phyloP scores from a whole-genome alignment of 345 rosid genomes.

The Limnanthes douglasii region DNA sequence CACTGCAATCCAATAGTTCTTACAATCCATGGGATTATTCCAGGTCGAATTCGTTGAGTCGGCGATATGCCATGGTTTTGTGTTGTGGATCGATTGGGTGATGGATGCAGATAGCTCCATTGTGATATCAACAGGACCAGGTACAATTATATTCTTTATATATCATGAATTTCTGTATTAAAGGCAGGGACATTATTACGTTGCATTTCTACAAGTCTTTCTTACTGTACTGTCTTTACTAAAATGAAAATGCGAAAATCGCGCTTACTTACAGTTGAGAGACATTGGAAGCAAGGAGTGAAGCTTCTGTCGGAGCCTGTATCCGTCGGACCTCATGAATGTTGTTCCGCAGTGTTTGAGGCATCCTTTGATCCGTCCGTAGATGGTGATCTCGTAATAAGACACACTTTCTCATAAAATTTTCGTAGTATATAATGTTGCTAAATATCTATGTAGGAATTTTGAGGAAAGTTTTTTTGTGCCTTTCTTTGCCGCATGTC shows the following conservation, averaged over 20 bases:
- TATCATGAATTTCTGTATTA: not conserved
- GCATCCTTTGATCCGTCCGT: slow-evolving; percentile 55
- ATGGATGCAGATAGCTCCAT: slow-evolving; percentile 44
- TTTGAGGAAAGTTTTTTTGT: too few relatives aligned
- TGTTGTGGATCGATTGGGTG: slow-evolving; percentile 87
- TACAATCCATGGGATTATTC: not conserved
- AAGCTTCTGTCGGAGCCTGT: slow-evolving; percentile 59
- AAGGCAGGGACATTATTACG: too few relatives aligned
- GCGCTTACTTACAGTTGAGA: slow-evolving; percentile 26
- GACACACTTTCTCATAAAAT: slow-evolving; percentile 24
- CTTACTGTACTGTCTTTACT: slow-evolving; percentile 1
- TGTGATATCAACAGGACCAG: slow-evolving; percentile 59
- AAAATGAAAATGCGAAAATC: too few relatives aligned
- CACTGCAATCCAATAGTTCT: too few relatives aligned
- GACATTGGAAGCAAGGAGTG: slow-evolving; percentile 89
- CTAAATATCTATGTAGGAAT: too few relatives aligned
- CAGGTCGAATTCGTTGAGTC: slow-evolving; percentile 48
- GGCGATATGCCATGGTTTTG: slow-evolving; percentile 82
- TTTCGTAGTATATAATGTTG: too few relatives aligned
- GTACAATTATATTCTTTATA: slow-evolving; percentile 17
- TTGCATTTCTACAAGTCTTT: not conserved
- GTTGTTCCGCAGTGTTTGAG: slow-evolving; percentile 26
- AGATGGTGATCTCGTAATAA: slow-evolving; percentile 39
- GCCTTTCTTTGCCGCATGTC: too few relatives aligned
- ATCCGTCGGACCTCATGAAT: slow-evolving; percentile 17